These are phyloP conservation scores for Entomortierella parvispora DNA, from an alignment of 192 early-diverging fungal species.

Conservation along the genomic window DNA sequence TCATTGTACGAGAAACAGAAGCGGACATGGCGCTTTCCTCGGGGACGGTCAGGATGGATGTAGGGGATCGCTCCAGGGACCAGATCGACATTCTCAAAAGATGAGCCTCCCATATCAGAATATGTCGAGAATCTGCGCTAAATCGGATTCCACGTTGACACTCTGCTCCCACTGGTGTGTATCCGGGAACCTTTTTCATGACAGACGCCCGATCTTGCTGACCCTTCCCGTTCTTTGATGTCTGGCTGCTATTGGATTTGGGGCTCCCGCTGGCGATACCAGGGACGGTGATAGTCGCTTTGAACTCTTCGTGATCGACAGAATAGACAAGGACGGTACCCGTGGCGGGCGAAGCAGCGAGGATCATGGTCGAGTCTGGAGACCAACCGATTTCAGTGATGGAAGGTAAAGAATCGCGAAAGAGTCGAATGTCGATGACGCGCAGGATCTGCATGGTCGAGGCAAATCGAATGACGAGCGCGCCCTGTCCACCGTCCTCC, in stretches of 20 bases:
- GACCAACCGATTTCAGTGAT: constrained; percentile 70
- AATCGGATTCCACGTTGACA: constrained; percentile 27
- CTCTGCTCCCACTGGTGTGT: constrained; percentile 34
- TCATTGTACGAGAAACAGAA: background rate
- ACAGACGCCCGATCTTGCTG: constrained; percentile 51
- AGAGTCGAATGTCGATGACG: constrained; percentile 66
- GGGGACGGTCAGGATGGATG: background rate
- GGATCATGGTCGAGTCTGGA: constrained; percentile 68
- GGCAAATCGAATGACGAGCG: constrained; percentile 77
- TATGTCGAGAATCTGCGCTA: constrained; percentile 49
- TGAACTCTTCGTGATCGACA: constrained; percentile 59
- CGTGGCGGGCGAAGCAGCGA: constrained; percentile 58
- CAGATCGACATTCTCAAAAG: constrained; percentile 35
- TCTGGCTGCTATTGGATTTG: constrained; percentile 63
- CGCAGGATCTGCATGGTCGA: constrained; percentile 69
- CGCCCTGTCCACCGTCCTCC: constrained; percentile 59
- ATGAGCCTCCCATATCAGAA: constrained; percentile 47
- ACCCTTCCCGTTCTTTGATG: constrained; percentile 64
- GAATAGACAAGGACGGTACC: constrained; percentile 65
- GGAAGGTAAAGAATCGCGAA: constrained; percentile 36
- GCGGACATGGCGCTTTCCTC: background rate
- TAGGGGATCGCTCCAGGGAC: constrained; percentile 28
- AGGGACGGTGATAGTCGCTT: constrained; percentile 32
- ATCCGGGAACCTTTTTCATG: constrained; percentile 15
- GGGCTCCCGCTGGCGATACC: constrained; percentile 8